phyloP scores from a whole-genome alignment of 192 early-diverging fungal genomes.

The Podila epigama region DNA sequence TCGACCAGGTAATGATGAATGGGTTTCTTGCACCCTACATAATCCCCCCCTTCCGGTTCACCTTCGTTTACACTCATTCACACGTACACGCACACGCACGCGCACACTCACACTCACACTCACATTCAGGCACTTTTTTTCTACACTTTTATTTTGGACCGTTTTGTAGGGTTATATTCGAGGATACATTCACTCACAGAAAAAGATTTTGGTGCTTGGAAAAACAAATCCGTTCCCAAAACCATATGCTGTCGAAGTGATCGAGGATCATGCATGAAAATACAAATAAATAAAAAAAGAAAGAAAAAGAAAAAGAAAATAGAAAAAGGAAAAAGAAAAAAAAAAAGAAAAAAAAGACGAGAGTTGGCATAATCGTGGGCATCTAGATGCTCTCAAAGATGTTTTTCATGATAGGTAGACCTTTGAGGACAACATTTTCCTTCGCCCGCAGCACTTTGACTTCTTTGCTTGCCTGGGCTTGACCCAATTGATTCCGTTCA shows the following conservation, averaged over 20 bases:
- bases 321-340: neutral
- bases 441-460: constrained; percentile 7
- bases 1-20: constrained; percentile 53
- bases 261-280: constrained; percentile 1
- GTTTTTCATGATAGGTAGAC: constrained; percentile 18
- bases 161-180: constrained; percentile 52
- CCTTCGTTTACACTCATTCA: neutral
- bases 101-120: too few species aligned
- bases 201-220: constrained; percentile 49
- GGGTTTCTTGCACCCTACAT: neutral
- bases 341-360: neutral
- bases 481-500: neutral
- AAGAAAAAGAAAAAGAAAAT: neutral
- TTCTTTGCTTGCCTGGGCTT: neutral
- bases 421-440: constrained; percentile 12
- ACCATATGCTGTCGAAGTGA: constrained; percentile 22
- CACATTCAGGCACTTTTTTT: too few species aligned
- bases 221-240: constrained; percentile 54
- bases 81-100: too few species aligned
- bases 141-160: neutral
- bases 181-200: constrained; percentile 56
- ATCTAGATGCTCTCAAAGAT: constrained; percentile 25
- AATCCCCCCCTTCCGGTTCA: neutral
- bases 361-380: neutral
- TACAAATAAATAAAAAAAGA: neutral